A percentile compares a stretch with the other conserved stretches of the same genome.
phyloP scores from a whole-genome alignment of 73 alveolate genomes.

The Blepharisma stoltei region DNA sequence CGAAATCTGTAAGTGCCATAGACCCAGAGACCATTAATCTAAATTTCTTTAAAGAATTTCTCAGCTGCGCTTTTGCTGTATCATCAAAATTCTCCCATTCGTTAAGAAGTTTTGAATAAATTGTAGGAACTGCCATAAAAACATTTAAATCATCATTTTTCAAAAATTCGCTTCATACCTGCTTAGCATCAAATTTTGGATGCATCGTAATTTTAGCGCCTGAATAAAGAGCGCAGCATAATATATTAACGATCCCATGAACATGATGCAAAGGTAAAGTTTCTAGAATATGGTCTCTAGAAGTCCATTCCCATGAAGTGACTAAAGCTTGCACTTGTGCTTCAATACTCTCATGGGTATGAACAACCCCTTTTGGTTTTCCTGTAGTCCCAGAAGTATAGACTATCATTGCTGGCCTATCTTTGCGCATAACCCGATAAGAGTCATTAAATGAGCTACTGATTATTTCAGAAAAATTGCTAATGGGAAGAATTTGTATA shows the following conservation, averaged over 20 bases:
- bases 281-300: conserved; percentile 32
- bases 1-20: conserved; percentile 38
- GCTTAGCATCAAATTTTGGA: conserved; percentile 34
- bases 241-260: conserved; percentile 45
- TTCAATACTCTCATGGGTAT: conserved; percentile 32
- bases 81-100: conserved; percentile 22
- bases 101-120: conserved; percentile 32
- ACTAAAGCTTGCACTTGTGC: conserved; percentile 20
- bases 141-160: conserved; percentile 11
- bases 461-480: not conserved
- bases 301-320: conserved; percentile 46
- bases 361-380: conserved; percentile 51
- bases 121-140: conserved; percentile 61
- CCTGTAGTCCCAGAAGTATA: conserved; percentile 59
- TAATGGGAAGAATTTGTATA: not conserved
- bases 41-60: conserved; percentile 9
- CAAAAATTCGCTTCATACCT: conserved; percentile 28
- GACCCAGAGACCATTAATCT: conserved; percentile 55
- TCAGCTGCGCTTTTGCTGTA: not conserved
- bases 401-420: conserved; percentile 30
- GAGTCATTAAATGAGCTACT: not conserved
- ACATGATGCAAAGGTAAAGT: conserved; percentile 53
- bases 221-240: conserved; percentile 36
- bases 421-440: not conserved
- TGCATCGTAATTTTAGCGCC: conserved; percentile 34